These are phyloP conservation scores for Ambrosia hybrid DNA, from an alignment of 140 eudicot genomes.

Conservation along the genomic window DNA sequence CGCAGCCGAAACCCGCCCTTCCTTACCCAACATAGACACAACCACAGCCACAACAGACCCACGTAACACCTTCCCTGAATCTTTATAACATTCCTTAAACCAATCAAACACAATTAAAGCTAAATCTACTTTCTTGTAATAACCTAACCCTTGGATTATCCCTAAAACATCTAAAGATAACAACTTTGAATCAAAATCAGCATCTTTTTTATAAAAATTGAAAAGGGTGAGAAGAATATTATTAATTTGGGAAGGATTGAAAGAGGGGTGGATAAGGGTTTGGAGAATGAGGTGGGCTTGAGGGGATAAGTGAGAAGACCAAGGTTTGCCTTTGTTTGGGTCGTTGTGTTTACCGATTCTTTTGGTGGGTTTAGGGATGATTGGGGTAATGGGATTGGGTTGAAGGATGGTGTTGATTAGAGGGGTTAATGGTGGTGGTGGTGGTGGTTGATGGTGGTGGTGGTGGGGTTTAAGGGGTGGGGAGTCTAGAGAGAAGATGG, in stretches of 20 bases:
- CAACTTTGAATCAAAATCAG: constrained; percentile 31
- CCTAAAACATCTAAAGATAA: constrained; percentile 62
- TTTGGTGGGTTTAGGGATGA: constrained; percentile 35
- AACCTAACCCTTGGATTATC: constrained; percentile 62
- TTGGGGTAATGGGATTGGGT: constrained; percentile 33
- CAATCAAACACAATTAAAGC: constrained; percentile 65
- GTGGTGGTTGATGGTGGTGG: neutral
- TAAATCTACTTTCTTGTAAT: constrained; percentile 64
- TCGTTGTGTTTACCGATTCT: constrained; percentile 61
- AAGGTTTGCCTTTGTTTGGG: constrained; percentile 78
- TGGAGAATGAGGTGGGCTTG: constrained; percentile 61
- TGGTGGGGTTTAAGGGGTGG: constrained; percentile 41
- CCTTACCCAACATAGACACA: constrained; percentile 42
- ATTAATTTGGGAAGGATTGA: constrained; percentile 32
- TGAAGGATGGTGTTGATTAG: constrained; percentile 35
- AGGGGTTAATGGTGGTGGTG: constrained; percentile 39
- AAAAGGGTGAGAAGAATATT: constrained; percentile 36
- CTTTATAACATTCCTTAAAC: constrained; percentile 41
- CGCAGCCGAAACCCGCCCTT: constrained; percentile 58
- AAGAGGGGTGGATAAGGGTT: constrained; percentile 45
- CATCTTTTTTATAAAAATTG: constrained; percentile 20
- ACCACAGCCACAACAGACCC: constrained; percentile 52
- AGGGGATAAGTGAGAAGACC: constrained; percentile 67
- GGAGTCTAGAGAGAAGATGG: constrained; percentile 24
- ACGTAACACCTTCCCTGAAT: constrained; percentile 36